Base-by-base conservation (phyloP, 192 early-diverging fungal species). In the Ambispora gerdemannii region DNA sequence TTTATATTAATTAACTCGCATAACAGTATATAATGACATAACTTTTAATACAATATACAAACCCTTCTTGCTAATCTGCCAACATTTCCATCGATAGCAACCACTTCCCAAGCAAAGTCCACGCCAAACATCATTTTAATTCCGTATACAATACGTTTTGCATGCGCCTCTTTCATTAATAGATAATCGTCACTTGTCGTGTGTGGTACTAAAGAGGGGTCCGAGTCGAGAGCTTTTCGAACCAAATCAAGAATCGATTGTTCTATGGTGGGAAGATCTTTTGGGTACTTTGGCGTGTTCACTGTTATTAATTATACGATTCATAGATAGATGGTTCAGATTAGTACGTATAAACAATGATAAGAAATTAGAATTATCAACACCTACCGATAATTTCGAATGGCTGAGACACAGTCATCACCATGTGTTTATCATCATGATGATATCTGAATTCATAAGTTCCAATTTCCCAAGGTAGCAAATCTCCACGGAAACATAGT, bases 381-480 rank as follows among this genome's bases (percentile, higher is more conserved):
- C 20, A 75, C 73, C 70, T 83, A 83, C 82, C 70, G 3, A 77
- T 74, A 65, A 97, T 91, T 75, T 91, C 90, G 78, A 98, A 96
- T 8, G 91, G 87, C 25, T 78, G 75, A 24, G 88, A 90, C 27
- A 81, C 71, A 0, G 89, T 85, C 75, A 97, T 84, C 19, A 95
- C 93, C 47, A 84, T 88, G 70, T 97, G 92, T 24, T 86, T 87
- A 22, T 89, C 89, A 74, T 94, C 90, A 56, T 93, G 89, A 76
- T 98, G 97, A 75, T 93, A 88, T 25, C 97, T 84, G 74, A 93
- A 88, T 79, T 97, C 95, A 74, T 94, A 98, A 0, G 81, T 87
- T 19, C 97, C 97, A 30, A 86, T 75, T 72, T 87, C 81, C 90
- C 95, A 98, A 8, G 94, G 94, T 43, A 97, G 59, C 3, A 84